A percentile compares a stretch with the other conserved stretches of the same genome.
Evolutionary conservation across 257 asterid species (phyloP).

Genomic region (Cynanchum wilfordii): DNA sequence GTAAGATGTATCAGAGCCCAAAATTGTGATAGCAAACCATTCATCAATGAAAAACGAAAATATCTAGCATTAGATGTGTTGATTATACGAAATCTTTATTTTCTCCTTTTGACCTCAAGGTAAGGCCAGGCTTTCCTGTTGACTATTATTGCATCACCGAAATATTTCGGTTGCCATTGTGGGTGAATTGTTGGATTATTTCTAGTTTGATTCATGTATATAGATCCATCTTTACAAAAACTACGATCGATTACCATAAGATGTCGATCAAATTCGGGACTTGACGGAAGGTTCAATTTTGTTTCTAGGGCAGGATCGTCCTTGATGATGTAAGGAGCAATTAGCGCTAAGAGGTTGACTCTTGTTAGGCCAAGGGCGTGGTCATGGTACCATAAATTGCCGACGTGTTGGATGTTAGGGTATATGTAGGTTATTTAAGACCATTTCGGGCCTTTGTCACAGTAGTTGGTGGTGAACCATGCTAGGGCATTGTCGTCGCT

Average conservation of each 20-base stretch:
- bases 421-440: background rate
- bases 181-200: constrained; percentile 17
- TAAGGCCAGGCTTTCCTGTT: constrained; percentile 17
- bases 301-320: constrained; percentile 2
- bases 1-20: constrained; percentile 15
- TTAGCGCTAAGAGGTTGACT: constrained; percentile 11
- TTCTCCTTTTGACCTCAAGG: constrained; percentile 10
- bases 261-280: constrained; percentile 11
- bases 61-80: constrained; percentile 15
- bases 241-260: constrained; percentile 18
- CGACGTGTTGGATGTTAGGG: constrained; percentile 13
- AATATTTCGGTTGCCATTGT: constrained; percentile 15
- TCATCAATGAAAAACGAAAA: constrained; percentile 5
- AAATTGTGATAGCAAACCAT: background rate
- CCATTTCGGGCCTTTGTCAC: constrained; percentile 9
- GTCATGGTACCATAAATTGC: constrained; percentile 16
- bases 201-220: constrained; percentile 7
- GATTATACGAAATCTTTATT: constrained; percentile 16
- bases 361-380: constrained; percentile 16
- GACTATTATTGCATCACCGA: constrained; percentile 9
- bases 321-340: constrained; percentile 12
- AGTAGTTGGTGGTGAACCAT: constrained; percentile 11
- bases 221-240: constrained; percentile 6
- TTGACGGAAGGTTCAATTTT: constrained; percentile 11
- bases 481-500: constrained; percentile 13